Conservation (phyloP, 208 protist species). For the Acanthamoeba culbertsoni region DNA sequence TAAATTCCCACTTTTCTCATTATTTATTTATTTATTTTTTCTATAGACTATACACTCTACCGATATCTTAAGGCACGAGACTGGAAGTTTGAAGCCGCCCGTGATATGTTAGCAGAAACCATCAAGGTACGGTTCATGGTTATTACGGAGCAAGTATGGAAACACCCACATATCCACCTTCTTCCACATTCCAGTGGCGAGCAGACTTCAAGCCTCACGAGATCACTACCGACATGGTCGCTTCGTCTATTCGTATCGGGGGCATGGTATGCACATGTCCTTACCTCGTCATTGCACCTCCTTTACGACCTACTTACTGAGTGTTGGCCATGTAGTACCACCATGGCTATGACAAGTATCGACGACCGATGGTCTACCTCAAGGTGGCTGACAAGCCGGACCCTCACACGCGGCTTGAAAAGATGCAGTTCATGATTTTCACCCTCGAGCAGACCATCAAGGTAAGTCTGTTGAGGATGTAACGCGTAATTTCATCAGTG, state of each 20-base stretch:
- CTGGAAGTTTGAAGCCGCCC: neutral
- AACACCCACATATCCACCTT: too few species aligned
- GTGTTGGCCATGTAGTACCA: neutral
- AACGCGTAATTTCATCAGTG: neutral
- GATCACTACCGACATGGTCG: conserved; percentile 32
- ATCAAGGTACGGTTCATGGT: neutral
- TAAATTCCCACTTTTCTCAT: neutral
- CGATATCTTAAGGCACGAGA: conserved; percentile 23
- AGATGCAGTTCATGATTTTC: conserved; percentile 54
- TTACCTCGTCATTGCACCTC: neutral
- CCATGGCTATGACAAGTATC: conserved; percentile 13
- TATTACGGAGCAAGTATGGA: too few species aligned
- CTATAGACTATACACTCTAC: conserved; percentile 23
- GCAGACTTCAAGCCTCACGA: conserved; percentile 26
- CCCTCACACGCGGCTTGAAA: conserved; percentile 9
- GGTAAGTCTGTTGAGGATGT: neutral
- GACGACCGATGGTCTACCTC: conserved; percentile 13
- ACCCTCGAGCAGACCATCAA: conserved; percentile 36
- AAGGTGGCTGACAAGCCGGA: conserved; percentile 40
- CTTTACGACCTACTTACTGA: too few species aligned
- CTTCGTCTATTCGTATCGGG: neutral
- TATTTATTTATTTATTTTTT: neutral
- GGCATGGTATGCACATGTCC: neutral
- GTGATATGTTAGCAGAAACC: neutral
- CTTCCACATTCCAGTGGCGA: too few species aligned